A percentile compares a stretch with the other conserved stretches of the same genome.
Evolutionary conservation across 495 filamentous ascomycete species (phyloP).

Genomic region (Glarea lozoyensis): DNA sequence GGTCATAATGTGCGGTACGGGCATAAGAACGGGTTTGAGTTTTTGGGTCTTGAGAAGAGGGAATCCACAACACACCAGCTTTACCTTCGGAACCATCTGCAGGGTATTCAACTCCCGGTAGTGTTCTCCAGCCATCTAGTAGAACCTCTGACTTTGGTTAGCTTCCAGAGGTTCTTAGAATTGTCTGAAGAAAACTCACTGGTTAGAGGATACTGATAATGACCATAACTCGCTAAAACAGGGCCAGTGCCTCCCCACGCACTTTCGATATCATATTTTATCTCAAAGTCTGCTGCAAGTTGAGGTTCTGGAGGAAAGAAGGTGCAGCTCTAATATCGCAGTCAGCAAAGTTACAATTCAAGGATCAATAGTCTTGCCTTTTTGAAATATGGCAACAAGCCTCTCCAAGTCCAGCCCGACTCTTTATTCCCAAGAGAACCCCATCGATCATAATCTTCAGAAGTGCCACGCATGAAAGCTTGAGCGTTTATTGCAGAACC

Average conservation of each 20-base stretch:
- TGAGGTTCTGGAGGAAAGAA: conserved; percentile 18
- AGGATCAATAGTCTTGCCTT: neutral
- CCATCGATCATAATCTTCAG: conserved; percentile 50
- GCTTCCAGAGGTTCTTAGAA: too few relatives aligned
- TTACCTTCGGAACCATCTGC: conserved; percentile 1
- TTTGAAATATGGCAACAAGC: conserved; percentile 12
- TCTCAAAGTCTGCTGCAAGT: conserved; percentile 13
- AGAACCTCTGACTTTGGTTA: neutral
- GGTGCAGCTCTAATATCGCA: conserved; percentile 18
- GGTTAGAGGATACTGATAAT: neutral
- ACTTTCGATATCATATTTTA: conserved; percentile 18
- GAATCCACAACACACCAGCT: conserved; percentile 22
- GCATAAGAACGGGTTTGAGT: conserved; percentile 44
- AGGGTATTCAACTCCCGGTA: neutral
- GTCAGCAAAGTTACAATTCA: neutral
- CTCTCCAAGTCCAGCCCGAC: conserved; percentile 19
- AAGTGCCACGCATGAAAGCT: conserved; percentile 32
- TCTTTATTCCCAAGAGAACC: conserved; percentile 41
- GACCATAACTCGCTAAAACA: neutral
- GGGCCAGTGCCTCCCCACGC: conserved; percentile 15
- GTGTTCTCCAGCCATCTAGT: neutral
- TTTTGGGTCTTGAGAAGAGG: conserved; percentile 33
- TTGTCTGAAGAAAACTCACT: neutral
- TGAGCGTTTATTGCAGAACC: conserved; percentile 37
- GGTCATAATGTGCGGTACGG: conserved; percentile 35